Conservation (phyloP, 164 flowering plant species). For the Amborella trichopoda region DNA sequence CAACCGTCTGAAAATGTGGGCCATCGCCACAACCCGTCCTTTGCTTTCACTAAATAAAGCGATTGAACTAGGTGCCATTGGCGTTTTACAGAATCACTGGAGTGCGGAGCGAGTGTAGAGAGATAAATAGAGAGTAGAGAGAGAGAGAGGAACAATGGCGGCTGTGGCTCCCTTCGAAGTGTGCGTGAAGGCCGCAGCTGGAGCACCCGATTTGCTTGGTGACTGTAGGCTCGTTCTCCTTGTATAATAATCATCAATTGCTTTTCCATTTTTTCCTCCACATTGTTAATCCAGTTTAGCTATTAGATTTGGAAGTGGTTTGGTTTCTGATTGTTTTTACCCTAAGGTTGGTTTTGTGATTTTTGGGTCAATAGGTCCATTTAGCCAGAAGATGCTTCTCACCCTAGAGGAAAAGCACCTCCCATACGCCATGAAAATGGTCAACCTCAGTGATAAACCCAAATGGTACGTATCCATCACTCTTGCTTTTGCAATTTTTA, state of each 20-base stretch:
- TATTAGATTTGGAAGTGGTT: neutral
- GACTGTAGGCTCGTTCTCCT: constrained; percentile 40
- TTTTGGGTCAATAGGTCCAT: constrained; percentile 21
- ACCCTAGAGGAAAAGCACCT: constrained; percentile 85
- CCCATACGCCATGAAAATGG: constrained; percentile 45
- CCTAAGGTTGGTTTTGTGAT: neutral
- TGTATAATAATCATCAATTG: neutral
- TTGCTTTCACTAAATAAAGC: too few relatives aligned
- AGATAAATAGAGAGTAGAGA: too few relatives aligned
- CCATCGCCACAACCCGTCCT: too few relatives aligned
- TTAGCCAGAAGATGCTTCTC: constrained; percentile 59
- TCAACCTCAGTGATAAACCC: constrained; percentile 53
- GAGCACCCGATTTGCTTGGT: constrained; percentile 62
- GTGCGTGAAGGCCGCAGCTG: constrained; percentile 70
- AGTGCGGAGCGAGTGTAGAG: too few relatives aligned
- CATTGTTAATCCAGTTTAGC: neutral
- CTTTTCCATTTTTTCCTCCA: neutral
- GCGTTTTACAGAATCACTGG: too few relatives aligned
- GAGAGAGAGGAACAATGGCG: constrained; percentile 12
- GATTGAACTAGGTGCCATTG: too few relatives aligned
- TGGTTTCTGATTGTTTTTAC: neutral
- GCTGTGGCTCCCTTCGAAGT: constrained; percentile 54
- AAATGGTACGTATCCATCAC: constrained; percentile 35
- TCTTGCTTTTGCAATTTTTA: neutral
- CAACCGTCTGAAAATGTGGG: too few relatives aligned